Evolutionary conservation across 768 basidiomycete species (phyloP), one percentile per base, ranked within the genome.

Genomic region (Serpula lacrymans): DNA sequence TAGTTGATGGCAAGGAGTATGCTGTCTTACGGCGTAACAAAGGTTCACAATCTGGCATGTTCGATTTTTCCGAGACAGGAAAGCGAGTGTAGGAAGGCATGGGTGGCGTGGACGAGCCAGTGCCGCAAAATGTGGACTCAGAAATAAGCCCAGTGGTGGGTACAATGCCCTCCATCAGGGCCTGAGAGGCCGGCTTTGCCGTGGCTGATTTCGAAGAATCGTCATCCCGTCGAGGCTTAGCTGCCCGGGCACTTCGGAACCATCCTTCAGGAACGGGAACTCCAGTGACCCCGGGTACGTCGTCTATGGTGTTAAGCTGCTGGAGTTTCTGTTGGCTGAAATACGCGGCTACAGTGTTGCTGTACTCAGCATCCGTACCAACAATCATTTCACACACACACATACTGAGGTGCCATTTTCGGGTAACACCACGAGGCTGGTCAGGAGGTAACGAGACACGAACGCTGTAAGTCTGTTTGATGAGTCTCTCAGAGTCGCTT

Each of bases 291-390:
- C 75, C 77, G 18, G 69, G 78, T 52, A 89, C 75, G 36, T 70
- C 74, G 58, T 88, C 85, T 36, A 89, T 77, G 26, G 84, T 88
- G 48, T 73, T 70, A 29, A 90, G 75, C 40, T 71, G 71, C 56
- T 86, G 82, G 44, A 89, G 66, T 41, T 75, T 83, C 53, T 78
- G 78, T 53, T 86, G 86, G 51, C 83, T 88, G 60, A 88, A 90
- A 69, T 90, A 90, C 34, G 88, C 87, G 45, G 88, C 88, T 90
- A 55, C 25, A 42, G 34, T 47, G 30, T 33, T 30, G 33, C 39
- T 30, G 36, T 41, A 52, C 35, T 39, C 41, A 20, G 35, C 33
- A 23, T n/a, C 35, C 10, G 40, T 34, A 38, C 25, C 46, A 49
- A 37, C 58, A 61, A 58, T 51, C 57, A 62, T 59, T 50, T 51